Base-by-base conservation (phyloP, 345 rosid genomes). In the Cardamine chenopodiifolia region DNA sequence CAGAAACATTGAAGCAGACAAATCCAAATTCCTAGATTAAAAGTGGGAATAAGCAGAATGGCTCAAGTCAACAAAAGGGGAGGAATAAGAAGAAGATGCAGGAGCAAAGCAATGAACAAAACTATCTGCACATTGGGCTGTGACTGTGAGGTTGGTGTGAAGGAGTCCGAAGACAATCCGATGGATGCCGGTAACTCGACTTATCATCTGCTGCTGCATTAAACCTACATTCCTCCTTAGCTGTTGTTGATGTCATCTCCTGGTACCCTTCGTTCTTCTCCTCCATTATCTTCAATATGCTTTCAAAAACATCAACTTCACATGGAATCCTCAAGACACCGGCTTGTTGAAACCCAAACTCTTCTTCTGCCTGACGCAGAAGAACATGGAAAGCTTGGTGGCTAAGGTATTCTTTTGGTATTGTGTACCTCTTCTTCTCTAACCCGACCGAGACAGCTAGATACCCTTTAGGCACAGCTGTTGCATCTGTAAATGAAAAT, bases 281-380 rank as follows among this genome's bases (percentile, higher is more conserved):
- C 68, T 81, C 82, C 73, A 85, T 81, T 25, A 81, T 35, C 81
- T 87, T 82, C 76, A 84, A 66, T 32, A 85, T 81, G 28, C 62
- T 85, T 66, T 83, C 85, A 15, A 88, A 88, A 47, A 82, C 76
- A 15, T 79, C 17, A n/a, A 82, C 90, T 70, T 82, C 66, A 26
- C 93, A 86, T 10, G 90, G 93, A 57, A 89, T 86, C 81, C 87
- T 83, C 37, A 90, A 72, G 32, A 88, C 85, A 6, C 96, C 93
- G 1, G 83, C 50, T 64, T 90, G 93, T 64, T 86, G 91, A 79
- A 90, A 86, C 59, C 96, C 97, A 8, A 89, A 89, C 71, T 86
- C 97, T 66, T 91, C 96, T 70, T 88, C 96, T 7, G 97, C 93
- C 59, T 83, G 83, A 61, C 82, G 83, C 1, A 89, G 66, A 59